Base-by-base conservation (phyloP, 2,329 filamentous ascomycete genomes). In the Fusarium marasasianum region DNA sequence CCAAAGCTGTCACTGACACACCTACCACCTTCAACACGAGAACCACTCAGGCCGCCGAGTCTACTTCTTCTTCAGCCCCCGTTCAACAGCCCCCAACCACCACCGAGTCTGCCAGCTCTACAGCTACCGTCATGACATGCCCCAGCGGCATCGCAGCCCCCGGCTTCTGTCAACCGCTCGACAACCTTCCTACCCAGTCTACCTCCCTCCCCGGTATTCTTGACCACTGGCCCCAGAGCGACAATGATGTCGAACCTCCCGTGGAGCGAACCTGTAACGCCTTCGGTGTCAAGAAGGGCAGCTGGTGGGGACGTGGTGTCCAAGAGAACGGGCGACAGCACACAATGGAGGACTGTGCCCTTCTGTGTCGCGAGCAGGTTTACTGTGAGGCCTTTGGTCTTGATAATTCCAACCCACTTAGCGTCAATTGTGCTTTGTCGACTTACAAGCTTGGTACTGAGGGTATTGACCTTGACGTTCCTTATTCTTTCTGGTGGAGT, bases 311-410 rank as follows among this genome's bases (percentile, higher is more conserved):
- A 31, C 50, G 41, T 1, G 22, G 31, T 24, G 7, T 24, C 4
- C 38, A 40, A 48, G n/a, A 33, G 14, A 53, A 59, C 15, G 13
- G 11, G 14, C 38, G 26, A 4, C 68, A 71, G 24, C 31, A 24
- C 14, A 64, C 55, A 2, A 64, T 69, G 31, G 68, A 71, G 7
- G 68, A 71, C 24, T 71, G 68, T 15, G 63, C 62, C 18, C 35
- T 33, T 15, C 1, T 66, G 3, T 69, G 62, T 24, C 51, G 64
- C 3, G 17, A 51, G 8, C 26, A 44, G 38, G 4, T 6, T 2
- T 31, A 58, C 15, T 67, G 60, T 12, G 45, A 65, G n/a, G 64
- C 60, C 6, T 67, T 67, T 17, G 64, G 51, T 4, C 64, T 67
- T 11, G 45, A 48, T 29, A 15, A 48, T 15, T 22, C 13, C 20